Evolutionary conservation across 805 yeast species (phyloP).

Genomic region (Starmerella davenportii): DNA sequence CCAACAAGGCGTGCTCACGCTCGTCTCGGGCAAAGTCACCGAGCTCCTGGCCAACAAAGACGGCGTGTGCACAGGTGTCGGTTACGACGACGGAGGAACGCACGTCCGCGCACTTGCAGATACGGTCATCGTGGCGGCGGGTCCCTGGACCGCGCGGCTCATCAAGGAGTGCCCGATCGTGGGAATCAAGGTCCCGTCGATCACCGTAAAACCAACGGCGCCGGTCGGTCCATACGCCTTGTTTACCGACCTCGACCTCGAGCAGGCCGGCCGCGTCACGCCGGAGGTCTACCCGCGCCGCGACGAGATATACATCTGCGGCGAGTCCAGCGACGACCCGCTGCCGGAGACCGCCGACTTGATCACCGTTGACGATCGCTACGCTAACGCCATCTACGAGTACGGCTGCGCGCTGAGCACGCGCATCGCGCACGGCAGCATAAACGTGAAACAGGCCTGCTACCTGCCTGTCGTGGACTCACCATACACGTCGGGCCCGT

Average conservation of each 20-base stretch:
- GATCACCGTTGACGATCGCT: slow-evolving; percentile 68
- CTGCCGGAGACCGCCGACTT: slow-evolving; percentile 90
- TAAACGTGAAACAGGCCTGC: slow-evolving; percentile 79
- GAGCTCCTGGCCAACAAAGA: slow-evolving; percentile 44
- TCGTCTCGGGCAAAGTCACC: slow-evolving; percentile 69
- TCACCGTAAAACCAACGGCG: slow-evolving; percentile 66
- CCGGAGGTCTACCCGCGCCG: slow-evolving; percentile 92
- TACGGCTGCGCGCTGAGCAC: slow-evolving; percentile 64
- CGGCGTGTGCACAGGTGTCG: slow-evolving; percentile 55
- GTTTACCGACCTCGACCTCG: slow-evolving; percentile 74
- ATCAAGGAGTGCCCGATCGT: slow-evolving; percentile 87
- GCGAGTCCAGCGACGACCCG: slow-evolving; percentile 81
- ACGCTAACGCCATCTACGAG: slow-evolving; percentile 72
- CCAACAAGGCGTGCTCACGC: slow-evolving; percentile 65
- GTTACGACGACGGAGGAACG: slow-evolving; percentile 29
- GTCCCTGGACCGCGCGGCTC: slow-evolving; percentile 92
- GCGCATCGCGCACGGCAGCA: slow-evolving; percentile 51
- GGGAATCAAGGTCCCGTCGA: slow-evolving; percentile 87
- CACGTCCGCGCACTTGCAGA: slow-evolving; percentile 35
- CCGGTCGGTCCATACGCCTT: slow-evolving; percentile 86
- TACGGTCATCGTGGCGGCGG: slow-evolving; percentile 69
- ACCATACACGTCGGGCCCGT: slow-evolving; percentile 81
- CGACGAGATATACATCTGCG: slow-evolving; percentile 92
- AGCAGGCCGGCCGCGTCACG: slow-evolving; percentile 44
- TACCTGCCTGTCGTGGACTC: slow-evolving; percentile 87